Evolutionary conservation across 2,329 filamentous ascomycete genomes (phyloP).

Genomic region (Pseudogymnoascus sp.): DNA sequence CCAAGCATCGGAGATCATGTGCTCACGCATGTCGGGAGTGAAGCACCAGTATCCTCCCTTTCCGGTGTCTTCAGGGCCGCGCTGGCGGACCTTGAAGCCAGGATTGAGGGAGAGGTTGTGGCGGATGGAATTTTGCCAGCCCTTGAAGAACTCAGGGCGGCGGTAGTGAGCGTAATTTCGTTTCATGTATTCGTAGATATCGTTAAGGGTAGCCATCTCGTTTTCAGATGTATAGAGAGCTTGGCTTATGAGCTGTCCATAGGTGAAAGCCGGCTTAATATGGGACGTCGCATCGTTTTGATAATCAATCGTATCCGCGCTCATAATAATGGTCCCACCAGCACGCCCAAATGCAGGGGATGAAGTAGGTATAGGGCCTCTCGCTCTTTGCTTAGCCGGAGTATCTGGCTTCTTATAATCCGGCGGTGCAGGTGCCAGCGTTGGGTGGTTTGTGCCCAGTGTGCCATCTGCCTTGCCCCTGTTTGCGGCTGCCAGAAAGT

Average conservation of each 20-base stretch:
- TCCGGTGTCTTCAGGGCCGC: conserved; percentile 87
- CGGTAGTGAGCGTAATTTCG: conserved; percentile 89
- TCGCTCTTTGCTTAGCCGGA: conserved; percentile 31
- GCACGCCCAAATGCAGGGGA: conserved; percentile 22
- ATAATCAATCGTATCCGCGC: conserved; percentile 55
- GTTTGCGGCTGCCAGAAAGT: neutral
- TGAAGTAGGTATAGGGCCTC: conserved; percentile 15
- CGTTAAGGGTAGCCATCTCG: conserved; percentile 81
- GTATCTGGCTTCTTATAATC: conserved; percentile 55
- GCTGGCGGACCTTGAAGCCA: conserved; percentile 84
- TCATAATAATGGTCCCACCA: conserved; percentile 38
- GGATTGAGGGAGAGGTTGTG: conserved; percentile 96
- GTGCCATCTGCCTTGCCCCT: conserved; percentile 23
- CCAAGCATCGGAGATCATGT: conserved; percentile 69
- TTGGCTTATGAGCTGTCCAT: conserved; percentile 93
- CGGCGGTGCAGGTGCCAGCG: conserved; percentile 50
- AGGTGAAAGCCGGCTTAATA: conserved; percentile 92
- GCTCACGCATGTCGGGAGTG: conserved; percentile 71
- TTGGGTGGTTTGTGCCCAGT: neutral
- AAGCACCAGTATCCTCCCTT: conserved; percentile 99
- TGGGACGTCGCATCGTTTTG: conserved; percentile 79
- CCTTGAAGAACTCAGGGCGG: conserved; percentile 60
- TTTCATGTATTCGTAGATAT: conserved; percentile 91
- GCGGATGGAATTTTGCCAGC: conserved; percentile 98
- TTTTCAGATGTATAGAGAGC: conserved; percentile 82